A percentile compares a stretch with the other conserved stretches of the same genome.
These are phyloP conservation scores for Plasmodium adleri DNA, from an alignment of 169 alveolate species.

Conservation along the genomic window DNA sequence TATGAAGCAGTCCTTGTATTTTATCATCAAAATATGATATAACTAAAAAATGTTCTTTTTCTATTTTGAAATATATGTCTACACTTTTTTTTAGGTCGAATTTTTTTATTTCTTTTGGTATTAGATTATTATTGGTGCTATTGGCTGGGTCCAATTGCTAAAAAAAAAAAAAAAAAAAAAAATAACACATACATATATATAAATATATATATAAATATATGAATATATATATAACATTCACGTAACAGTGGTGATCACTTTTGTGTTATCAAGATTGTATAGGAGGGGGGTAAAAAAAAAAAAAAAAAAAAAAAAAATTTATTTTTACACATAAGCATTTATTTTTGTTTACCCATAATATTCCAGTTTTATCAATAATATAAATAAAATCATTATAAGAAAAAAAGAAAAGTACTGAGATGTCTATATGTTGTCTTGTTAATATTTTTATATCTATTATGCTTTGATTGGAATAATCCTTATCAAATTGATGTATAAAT, in stretches of 20 bases:
- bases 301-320: background rate
- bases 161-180: constrained; percentile 5
- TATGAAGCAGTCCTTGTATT: background rate
- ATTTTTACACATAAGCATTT: background rate
- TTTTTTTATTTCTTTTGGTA: constrained; percentile 10
- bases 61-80: constrained; percentile 50
- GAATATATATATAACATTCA: background rate
- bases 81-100: constrained; percentile 15
- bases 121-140: no score
- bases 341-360: constrained; percentile 26
- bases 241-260: background rate
- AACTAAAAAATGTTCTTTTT: constrained; percentile 25
- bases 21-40: constrained; percentile 35
- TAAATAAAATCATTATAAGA: constrained; percentile 18
- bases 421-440: constrained; percentile 18
- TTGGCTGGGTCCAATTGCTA: background rate
- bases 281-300: no score
- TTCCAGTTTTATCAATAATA: constrained; percentile 42
- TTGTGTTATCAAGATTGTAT: no score
- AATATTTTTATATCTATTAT: constrained; percentile 45
- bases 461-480: background rate
- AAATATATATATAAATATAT: background rate
- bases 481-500: constrained; percentile 19
- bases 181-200: background rate
- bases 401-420: constrained; percentile 26